Base-by-base conservation (phyloP, 495 filamentous ascomycete species). In the Hyaloscypha bicolor region DNA sequence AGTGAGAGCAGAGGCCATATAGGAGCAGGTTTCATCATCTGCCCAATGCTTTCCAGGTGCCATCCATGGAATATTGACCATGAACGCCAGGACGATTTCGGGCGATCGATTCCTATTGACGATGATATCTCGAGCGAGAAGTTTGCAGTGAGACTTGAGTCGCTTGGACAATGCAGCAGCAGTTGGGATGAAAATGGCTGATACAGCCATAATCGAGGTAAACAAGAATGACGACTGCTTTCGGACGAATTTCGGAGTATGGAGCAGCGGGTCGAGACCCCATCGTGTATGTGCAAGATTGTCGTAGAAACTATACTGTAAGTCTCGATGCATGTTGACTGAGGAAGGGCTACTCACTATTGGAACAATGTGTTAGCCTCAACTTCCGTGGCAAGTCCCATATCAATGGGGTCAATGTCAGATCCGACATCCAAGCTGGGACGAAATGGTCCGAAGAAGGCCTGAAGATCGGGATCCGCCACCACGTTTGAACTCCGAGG, bases 31-130 rank as follows among this genome's bases (percentile, higher is more conserved):
- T 68, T 91, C 88, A 72, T 92, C 90, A 69, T 91, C 89, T 16
- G 86, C 85, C 70, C 87, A 82, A 70, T 87, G 83, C 57, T 84
- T 82, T 6, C 89, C 88, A 0, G 89, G 87, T 14, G 85, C 81
- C 84, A 92, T 91, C 90, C 90, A 92, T 12, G 90, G 89, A 30
- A 92, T 83, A 69, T 91, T 91, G n/a, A 89, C 83, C 87, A 91
- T 90, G 67, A 91, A 92, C 2, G 87, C 90, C 16, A 92, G 73
- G 6, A 92, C 84, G 63, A 92, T 91, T 73, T 92, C 90, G 9
- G 89, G 87, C 8, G 90, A 92, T 42, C 85, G 83, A 69, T 86
- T 80, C 3, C 88, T 82, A 51, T 85, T 79, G 0, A 78, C 74
- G 45, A 88, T 85, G 30, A 90, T 81, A 25, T 83, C 80, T 37